phyloP scores from a whole-genome alignment of 169 alveolate species.

The Cryptosporidium bovis region DNA sequence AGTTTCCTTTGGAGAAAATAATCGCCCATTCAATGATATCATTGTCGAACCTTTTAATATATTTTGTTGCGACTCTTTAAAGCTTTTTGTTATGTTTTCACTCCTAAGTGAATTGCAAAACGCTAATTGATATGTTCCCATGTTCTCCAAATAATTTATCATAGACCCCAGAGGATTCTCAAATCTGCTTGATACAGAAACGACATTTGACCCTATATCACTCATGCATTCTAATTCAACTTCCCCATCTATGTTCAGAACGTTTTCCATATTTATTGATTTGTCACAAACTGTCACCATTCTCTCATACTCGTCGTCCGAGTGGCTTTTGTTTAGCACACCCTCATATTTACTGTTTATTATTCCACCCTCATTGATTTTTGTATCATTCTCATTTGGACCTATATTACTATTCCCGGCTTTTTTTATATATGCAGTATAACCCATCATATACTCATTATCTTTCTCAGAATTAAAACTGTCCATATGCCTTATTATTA shows the following conservation, averaged over 20 bases:
- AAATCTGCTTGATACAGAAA: slow-evolving; percentile 51
- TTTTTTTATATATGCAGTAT: slow-evolving; percentile 22
- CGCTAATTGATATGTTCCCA: slow-evolving; percentile 57
- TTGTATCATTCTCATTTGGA: background rate
- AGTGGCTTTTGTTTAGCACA: slow-evolving; percentile 1
- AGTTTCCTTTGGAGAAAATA: slow-evolving; percentile 47
- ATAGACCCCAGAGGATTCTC: slow-evolving; percentile 44
- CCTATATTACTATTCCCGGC: background rate
- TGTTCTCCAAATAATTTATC: slow-evolving; percentile 37
- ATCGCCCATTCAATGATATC: slow-evolving; percentile 42
- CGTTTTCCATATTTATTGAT: slow-evolving; percentile 70
- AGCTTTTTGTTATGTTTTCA: background rate
- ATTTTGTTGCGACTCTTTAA: slow-evolving; percentile 1
- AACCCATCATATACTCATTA: slow-evolving; percentile 51
- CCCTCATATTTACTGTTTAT: background rate
- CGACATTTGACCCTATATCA: slow-evolving; percentile 32
- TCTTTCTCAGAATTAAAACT: background rate
- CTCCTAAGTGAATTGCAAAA: slow-evolving; percentile 35
- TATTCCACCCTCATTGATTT: background rate
- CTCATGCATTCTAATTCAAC: slow-evolving; percentile 40
- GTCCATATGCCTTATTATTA: slow-evolving; percentile 55
- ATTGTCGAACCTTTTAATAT: slow-evolving; percentile 48
- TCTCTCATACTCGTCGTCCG: slow-evolving; percentile 36
- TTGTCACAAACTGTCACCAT: slow-evolving; percentile 23
- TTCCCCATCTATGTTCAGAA: slow-evolving; percentile 18